Evolutionary conservation across 371 early-diverging fungal species (phyloP).

Genomic region (Nosema muscidifuracis): DNA sequence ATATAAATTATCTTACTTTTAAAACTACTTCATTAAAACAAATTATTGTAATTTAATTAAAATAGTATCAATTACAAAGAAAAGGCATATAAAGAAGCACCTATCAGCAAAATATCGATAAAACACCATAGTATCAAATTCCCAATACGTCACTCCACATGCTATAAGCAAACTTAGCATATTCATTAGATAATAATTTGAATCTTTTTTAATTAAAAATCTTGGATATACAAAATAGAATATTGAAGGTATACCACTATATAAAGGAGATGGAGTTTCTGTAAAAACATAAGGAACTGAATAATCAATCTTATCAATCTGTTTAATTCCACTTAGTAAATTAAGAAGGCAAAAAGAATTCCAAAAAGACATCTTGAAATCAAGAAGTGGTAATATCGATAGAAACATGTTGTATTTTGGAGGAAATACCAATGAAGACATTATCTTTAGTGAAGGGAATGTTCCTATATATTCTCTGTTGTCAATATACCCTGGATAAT

Average conservation of each 20-base stretch:
- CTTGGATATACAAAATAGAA: constrained; percentile 40
- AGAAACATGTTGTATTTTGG: background rate
- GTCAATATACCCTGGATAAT: background rate
- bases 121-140: constrained; percentile 12
- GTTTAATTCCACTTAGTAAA: constrained; percentile 3
- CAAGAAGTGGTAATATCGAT: background rate
- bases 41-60: too few species aligned
- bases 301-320: constrained; percentile 25
- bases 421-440: background rate
- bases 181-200: background rate
- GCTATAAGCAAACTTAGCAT: background rate
- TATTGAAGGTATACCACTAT: constrained; percentile 1
- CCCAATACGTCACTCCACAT: background rate
- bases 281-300: constrained; percentile 31
- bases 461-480: background rate
- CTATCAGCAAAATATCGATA: background rate
- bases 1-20: too few species aligned
- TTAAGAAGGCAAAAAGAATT: constrained; percentile 1
- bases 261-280: background rate
- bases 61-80: background rate
- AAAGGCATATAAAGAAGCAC: constrained; percentile 13
- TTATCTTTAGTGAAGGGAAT: background rate
- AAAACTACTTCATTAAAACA: too few species aligned
- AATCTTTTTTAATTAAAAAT: background rate
- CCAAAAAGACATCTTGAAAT: background rate